These are phyloP conservation scores for Yamagishiella unicocca DNA, from an alignment of 139 green algal species.

Conservation along the genomic window DNA sequence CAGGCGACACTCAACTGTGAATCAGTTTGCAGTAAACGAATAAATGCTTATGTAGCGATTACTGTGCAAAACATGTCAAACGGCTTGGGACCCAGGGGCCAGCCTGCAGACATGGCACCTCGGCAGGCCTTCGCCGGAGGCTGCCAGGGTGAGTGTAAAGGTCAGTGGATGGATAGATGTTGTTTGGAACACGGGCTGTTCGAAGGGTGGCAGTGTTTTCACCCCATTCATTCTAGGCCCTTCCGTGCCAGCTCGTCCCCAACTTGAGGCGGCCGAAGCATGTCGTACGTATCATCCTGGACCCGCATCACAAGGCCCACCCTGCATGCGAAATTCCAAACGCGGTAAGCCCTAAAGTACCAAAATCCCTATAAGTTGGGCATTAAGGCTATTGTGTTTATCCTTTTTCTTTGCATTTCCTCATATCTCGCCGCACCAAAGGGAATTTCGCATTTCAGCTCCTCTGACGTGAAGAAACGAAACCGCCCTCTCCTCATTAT, in stretches of 20 bases:
- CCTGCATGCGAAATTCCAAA: neutral
- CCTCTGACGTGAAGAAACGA: too few species aligned
- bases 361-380: neutral
- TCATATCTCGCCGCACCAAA: too few species aligned
- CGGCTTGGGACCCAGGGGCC: too few species aligned
- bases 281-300: slow-evolving; percentile 5
- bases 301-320: neutral
- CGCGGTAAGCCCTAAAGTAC: neutral
- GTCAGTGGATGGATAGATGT: too few species aligned
- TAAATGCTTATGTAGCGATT: too few species aligned
- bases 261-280: neutral
- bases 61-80: too few species aligned
- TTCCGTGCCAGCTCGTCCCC: neutral
- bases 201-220: too few species aligned
- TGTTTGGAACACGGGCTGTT: too few species aligned
- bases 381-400: neutral
- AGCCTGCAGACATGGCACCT: neutral
- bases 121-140: neutral
- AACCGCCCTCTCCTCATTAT: too few species aligned
- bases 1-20: too few species aligned
- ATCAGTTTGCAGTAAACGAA: too few species aligned
- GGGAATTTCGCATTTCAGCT: neutral
- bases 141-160: neutral
- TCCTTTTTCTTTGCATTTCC: too few species aligned
- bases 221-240: neutral